Evolutionary conservation across 139 green algal species (phyloP).

Genomic region (Auxenochlorella pyrenoidosa): DNA sequence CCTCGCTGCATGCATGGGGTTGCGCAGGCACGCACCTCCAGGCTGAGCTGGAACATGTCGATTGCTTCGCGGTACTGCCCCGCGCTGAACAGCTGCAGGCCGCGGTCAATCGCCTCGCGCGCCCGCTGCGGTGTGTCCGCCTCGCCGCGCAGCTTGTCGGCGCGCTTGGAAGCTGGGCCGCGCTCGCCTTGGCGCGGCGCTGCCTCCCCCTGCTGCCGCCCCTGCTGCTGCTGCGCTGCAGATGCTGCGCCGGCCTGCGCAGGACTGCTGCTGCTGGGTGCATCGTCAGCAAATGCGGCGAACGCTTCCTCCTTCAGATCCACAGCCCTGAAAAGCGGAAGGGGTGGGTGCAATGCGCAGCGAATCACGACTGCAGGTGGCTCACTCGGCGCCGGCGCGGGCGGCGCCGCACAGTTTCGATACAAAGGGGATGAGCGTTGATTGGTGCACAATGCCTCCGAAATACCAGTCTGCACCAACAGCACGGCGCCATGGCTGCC

Average conservation of each 20-base stretch:
- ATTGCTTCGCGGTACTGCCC: conserved; percentile 55
- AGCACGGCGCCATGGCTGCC: neutral
- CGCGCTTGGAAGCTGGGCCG: neutral
- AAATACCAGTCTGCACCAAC: too few species aligned
- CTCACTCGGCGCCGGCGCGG: too few species aligned
- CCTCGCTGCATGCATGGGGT: too few species aligned
- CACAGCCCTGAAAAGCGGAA: conserved; percentile 4
- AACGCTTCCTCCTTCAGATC: conserved; percentile 29
- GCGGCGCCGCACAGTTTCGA: too few species aligned
- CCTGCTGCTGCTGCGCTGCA: neutral
- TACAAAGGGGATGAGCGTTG: too few species aligned
- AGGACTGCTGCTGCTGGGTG: neutral
- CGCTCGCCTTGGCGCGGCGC: neutral
- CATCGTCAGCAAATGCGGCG: conserved; percentile 4
- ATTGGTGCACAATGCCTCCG: too few species aligned
- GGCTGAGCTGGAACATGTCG: conserved; percentile 63
- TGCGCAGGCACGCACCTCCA: neutral
- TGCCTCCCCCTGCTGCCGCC: neutral
- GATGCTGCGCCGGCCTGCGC: neutral
- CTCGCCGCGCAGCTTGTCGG: conserved; percentile 2
- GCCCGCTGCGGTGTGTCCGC: conserved; percentile 53
- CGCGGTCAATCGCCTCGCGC: conserved; percentile 72
- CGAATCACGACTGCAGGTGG: too few species aligned
- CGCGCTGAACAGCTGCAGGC: conserved; percentile 54
- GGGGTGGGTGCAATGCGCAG: neutral